Conservation (phyloP, 345 rosid genomes). For the Salix suchowensis region DNA sequence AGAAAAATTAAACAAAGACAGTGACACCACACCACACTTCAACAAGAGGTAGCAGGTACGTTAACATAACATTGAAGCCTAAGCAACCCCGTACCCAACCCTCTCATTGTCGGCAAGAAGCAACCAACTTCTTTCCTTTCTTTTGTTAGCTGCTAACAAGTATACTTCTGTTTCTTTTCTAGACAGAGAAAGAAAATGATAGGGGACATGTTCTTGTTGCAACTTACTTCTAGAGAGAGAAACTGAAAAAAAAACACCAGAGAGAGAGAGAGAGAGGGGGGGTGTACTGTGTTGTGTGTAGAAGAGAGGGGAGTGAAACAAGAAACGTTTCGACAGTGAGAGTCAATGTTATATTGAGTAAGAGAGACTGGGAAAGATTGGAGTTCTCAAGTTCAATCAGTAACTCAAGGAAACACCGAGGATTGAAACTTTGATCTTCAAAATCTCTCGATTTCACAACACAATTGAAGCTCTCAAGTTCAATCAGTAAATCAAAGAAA, state of each 20-base stretch:
- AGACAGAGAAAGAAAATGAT: neutral
- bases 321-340: neutral
- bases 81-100: conserved; percentile 17
- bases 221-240: neutral
- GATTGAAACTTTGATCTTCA: neutral
- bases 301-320: neutral
- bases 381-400: neutral
- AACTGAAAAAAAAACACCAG: neutral
- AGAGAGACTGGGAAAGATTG: neutral
- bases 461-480: neutral
- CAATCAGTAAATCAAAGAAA: neutral
- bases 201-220: neutral
- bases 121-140: neutral
- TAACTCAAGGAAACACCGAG: neutral
- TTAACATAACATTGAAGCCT: conserved; percentile 23
- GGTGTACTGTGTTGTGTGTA: too few species aligned
- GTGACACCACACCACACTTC: conserved; percentile 11
- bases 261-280: neutral
- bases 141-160: neutral
- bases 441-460: neutral
- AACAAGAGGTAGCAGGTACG: conserved; percentile 22
- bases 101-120: conserved; percentile 27
- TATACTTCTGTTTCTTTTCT: neutral
- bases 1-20: conserved; percentile 16
- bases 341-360: neutral